Evolutionary conservation across 129 eudicot species (phyloP).

Genomic region (Saussurea involucrata): DNA sequence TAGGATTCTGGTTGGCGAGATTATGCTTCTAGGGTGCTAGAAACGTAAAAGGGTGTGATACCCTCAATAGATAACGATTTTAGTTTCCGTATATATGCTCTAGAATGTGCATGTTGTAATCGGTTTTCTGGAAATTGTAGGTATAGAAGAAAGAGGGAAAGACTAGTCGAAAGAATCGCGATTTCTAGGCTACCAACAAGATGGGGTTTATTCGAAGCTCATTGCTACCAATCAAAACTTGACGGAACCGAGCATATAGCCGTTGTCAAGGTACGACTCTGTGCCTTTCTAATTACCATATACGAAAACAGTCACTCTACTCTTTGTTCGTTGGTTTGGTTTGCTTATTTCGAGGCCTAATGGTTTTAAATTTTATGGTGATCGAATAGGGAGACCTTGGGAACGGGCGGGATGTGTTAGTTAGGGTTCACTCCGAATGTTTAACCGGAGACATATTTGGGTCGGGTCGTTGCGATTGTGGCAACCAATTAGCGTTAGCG

Average conservation of each 20-base stretch:
- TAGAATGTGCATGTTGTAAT: not conserved
- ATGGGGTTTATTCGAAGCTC: slow-evolving; percentile 74
- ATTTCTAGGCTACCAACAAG: slow-evolving; percentile 62
- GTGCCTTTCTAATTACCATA: not conserved
- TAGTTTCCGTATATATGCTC: not conserved
- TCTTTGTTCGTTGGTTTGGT: not conserved
- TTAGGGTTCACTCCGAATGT: slow-evolving; percentile 94
- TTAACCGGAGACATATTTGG: slow-evolving; percentile 94
- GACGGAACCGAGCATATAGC: slow-evolving; percentile 83
- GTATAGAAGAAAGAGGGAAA: slow-evolving; percentile 82
- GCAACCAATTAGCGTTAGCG: slow-evolving; percentile 79
- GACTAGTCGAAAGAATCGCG: slow-evolving; percentile 63
- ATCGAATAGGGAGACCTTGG: slow-evolving; percentile 92
- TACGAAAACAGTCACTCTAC: not conserved
- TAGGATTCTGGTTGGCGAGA: too few relatives aligned
- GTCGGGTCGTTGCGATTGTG: slow-evolving; percentile 89
- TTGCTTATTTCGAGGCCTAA: not conserved
- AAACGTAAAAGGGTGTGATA: too few relatives aligned
- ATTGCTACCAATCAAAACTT: slow-evolving; percentile 65
- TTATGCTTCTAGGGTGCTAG: too few relatives aligned
- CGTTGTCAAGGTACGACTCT: slow-evolving; percentile 50
- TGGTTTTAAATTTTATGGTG: not conserved
- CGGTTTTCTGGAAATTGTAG: slow-evolving; percentile 25
- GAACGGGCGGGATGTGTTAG: slow-evolving; percentile 73
- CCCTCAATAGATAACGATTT: not conserved